Evolutionary conservation across 805 yeast species (phyloP).

Genomic region (Candida namnaoensis): DNA sequence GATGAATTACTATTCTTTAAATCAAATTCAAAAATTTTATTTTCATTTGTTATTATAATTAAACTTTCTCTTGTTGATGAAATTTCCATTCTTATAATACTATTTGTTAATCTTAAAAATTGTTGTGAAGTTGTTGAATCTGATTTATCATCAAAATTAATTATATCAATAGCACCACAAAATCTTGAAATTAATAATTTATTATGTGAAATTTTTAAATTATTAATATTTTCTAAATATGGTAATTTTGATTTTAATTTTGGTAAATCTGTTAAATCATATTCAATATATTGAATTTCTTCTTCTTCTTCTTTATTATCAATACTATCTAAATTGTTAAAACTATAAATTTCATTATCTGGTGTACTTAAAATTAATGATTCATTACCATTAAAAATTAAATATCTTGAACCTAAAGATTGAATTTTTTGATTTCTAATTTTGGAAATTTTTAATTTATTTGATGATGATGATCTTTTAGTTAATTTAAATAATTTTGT

Average conservation of each 20-base stretch:
- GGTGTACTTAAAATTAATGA: slow-evolving; percentile 44
- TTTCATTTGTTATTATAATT: slow-evolving; percentile 63
- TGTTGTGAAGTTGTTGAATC: slow-evolving; percentile 22
- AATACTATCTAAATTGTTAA: slow-evolving; percentile 14
- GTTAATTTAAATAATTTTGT: slow-evolving; percentile 61
- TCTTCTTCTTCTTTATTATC: slow-evolving; percentile 30
- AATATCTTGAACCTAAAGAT: slow-evolving; percentile 47
- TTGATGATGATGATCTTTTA: slow-evolving; percentile 21
- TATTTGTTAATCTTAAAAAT: slow-evolving; percentile 50
- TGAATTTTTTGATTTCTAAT: slow-evolving; percentile 29
- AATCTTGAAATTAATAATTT: slow-evolving; percentile 50
- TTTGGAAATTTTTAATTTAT: slow-evolving; percentile 40
- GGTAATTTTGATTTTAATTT: slow-evolving; percentile 26
- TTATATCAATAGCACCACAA: slow-evolving; percentile 56
- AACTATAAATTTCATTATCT: slow-evolving; percentile 49
- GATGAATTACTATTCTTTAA: slow-evolving; percentile 10
- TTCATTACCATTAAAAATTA: slow-evolving; percentile 37
- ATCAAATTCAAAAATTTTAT: slow-evolving; percentile 65
- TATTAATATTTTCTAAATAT: slow-evolving; percentile 42
- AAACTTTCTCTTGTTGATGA: slow-evolving; percentile 39
- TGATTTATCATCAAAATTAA: slow-evolving; percentile 19
- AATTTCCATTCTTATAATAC: slow-evolving; percentile 56
- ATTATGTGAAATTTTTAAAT: slow-evolving; percentile 38
- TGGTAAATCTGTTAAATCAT: slow-evolving; percentile 31
- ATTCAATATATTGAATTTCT: slow-evolving; percentile 26